Conservation (phyloP, 129 eudicot genomes). For the Smallanthus sonchifolius region DNA sequence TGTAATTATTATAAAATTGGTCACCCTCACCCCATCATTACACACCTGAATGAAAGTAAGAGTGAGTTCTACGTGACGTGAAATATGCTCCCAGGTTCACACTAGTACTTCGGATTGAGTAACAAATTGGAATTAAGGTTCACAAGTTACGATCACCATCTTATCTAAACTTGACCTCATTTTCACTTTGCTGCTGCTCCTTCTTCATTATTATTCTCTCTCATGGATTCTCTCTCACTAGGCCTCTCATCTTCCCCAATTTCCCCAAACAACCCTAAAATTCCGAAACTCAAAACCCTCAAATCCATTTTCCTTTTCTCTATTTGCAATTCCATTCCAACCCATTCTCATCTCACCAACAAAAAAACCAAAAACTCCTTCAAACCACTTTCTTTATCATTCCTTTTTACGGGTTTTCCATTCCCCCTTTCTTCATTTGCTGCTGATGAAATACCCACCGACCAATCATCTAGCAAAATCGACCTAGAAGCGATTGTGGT, state of each 20-base stretch:
- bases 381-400: constrained; percentile 20
- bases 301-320: constrained; percentile 32
- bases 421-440: constrained; percentile 49
- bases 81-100: too few relatives aligned
- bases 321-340: constrained; percentile 19
- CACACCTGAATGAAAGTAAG: too few relatives aligned
- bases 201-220: constrained; percentile 12
- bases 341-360: constrained; percentile 6
- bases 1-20: too few relatives aligned
- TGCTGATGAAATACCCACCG: constrained; percentile 20
- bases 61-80: too few relatives aligned
- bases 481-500: constrained; percentile 64
- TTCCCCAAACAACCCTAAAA: constrained; percentile 29
- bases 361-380: constrained; percentile 24
- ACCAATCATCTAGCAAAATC: constrained; percentile 51
- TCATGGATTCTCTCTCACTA: constrained; percentile 64
- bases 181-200: neutral
- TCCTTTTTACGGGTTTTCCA: constrained; percentile 27
- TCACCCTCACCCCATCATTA: too few relatives aligned
- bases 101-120: too few relatives aligned
- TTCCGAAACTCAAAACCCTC: constrained; percentile 32
- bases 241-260: constrained; percentile 64
- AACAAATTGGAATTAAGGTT: too few relatives aligned
- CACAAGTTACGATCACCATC: neutral
- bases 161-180: constrained; percentile 15